A percentile compares a stretch with the other conserved stretches of the same genome.
These are phyloP conservation scores for Zizania palustris DNA, from an alignment of 202 grass and related monocot genomes.

Conservation along the genomic window DNA sequence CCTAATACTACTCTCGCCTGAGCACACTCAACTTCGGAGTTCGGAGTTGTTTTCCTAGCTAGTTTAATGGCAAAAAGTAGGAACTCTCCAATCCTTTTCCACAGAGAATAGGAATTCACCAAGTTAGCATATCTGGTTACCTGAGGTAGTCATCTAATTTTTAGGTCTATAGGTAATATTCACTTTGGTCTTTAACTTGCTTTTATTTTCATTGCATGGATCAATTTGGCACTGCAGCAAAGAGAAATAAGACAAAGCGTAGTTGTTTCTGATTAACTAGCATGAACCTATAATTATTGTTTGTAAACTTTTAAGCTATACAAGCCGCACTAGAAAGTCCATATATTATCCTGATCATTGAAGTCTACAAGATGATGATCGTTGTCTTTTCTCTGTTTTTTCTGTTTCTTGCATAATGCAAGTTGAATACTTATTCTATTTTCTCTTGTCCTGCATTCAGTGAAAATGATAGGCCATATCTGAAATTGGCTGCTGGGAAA, in stretches of 20 bases:
- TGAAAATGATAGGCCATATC: slow-evolving; percentile 64
- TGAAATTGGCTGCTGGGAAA: slow-evolving; percentile 79
- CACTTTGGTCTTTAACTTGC: not conserved
- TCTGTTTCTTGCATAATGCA: slow-evolving; percentile 36
- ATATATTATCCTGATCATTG: slow-evolving; percentile 8
- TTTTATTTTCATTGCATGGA: slow-evolving; percentile 8
- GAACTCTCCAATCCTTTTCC: not conserved
- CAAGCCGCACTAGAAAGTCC: slow-evolving; percentile 34
- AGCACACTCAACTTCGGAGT: too few relatives aligned
- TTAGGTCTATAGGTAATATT: slow-evolving; percentile 20
- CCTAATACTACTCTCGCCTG: too few relatives aligned
- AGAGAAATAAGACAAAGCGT: not conserved
- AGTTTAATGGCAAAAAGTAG: slow-evolving; percentile 12
- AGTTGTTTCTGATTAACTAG: slow-evolving; percentile 6
- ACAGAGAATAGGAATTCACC: not conserved
- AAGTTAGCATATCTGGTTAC: slow-evolving; percentile 22
- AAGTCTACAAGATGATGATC: slow-evolving; percentile 1
- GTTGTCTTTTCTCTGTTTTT: not conserved
- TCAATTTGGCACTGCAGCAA: slow-evolving; percentile 6
- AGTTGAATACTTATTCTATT: slow-evolving; percentile 37
- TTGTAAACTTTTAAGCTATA: slow-evolving; percentile 9
- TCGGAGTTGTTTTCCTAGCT: slow-evolving; percentile 28
- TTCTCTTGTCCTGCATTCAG: slow-evolving; percentile 47
- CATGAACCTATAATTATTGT: not conserved
- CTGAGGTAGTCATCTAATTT: not conserved